These are phyloP conservation scores for Rosa multiflora DNA, from an alignment of 306 rosid genomes.

Conservation along the genomic window DNA sequence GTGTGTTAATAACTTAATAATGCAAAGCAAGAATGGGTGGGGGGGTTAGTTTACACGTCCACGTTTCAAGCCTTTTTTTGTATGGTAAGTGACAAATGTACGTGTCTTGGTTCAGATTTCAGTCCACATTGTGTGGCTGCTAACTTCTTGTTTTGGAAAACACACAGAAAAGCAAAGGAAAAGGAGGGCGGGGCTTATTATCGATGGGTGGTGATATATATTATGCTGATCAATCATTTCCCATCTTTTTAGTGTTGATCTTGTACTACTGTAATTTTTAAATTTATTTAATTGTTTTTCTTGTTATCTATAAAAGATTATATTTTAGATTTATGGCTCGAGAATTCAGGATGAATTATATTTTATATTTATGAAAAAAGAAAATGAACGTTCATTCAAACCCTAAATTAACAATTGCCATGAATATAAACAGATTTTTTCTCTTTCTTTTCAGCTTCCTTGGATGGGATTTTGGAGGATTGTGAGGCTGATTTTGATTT, in stretches of 20 bases:
- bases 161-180: not conserved
- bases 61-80: slow-evolving; percentile 27
- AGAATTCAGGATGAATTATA: too few species aligned
- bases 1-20: slow-evolving; percentile 36
- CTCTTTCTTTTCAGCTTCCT: slow-evolving; percentile 2
- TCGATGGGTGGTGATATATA: too few species aligned
- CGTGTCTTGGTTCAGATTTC: slow-evolving; percentile 52
- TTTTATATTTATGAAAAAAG: too few species aligned
- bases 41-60: slow-evolving; percentile 72
- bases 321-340: too few species aligned
- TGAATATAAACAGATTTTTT: not conserved
- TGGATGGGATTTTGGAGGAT: slow-evolving; percentile 40
- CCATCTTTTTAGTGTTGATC: too few species aligned
- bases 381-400: not conserved
- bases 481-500: slow-evolving; percentile 53
- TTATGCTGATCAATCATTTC: too few species aligned
- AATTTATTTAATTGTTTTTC: not conserved
- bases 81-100: slow-evolving; percentile 69
- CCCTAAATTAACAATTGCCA: not conserved
- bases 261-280: too few species aligned
- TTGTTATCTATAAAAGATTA: too few species aligned
- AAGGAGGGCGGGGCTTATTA: not conserved
- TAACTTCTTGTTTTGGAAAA: slow-evolving; percentile 14
- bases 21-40: slow-evolving; percentile 61
- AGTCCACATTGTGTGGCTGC: slow-evolving; percentile 49